phyloP scores from a whole-genome alignment of 2,329 filamentous ascomycete species.

The Diplodia seriata region DNA sequence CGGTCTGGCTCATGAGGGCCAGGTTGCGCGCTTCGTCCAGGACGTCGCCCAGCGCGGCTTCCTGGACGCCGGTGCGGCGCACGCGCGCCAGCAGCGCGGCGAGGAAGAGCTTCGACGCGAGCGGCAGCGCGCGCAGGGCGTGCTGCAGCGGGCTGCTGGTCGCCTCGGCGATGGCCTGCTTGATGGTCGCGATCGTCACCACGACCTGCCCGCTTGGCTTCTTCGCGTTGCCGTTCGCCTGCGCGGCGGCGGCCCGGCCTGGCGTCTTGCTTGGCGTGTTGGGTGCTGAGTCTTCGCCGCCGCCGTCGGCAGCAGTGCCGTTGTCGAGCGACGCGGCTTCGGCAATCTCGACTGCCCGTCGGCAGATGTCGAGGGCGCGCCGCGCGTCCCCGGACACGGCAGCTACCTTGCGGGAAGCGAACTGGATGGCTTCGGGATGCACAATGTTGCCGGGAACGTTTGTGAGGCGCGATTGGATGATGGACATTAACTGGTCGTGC shows the following conservation, averaged over 20 bases:
- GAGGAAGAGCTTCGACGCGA: slow-evolving; percentile 84
- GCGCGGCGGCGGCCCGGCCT: slow-evolving; percentile 11
- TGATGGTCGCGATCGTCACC: slow-evolving; percentile 94
- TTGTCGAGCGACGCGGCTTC: slow-evolving; percentile 68
- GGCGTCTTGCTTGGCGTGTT: slow-evolving; percentile 68
- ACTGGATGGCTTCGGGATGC: slow-evolving; percentile 91
- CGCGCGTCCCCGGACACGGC: slow-evolving; percentile 94
- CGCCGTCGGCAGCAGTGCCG: slow-evolving; percentile 43
- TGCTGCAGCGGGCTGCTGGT: slow-evolving; percentile 92
- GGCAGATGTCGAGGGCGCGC: slow-evolving; percentile 91
- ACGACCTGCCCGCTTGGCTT: not conserved
- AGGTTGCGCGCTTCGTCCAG: slow-evolving; percentile 83
- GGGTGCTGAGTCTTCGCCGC: slow-evolving; percentile 50
- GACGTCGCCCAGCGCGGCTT: slow-evolving; percentile 88
- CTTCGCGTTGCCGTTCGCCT: not conserved
- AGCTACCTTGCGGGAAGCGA: slow-evolving; percentile 94
- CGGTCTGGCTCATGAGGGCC: slow-evolving; percentile 65
- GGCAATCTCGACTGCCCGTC: slow-evolving; percentile 91
- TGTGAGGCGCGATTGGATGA: slow-evolving; percentile 91
- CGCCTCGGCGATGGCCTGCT: slow-evolving; percentile 92
- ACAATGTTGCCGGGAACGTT: slow-evolving; percentile 90
- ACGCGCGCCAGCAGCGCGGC: slow-evolving; percentile 80
- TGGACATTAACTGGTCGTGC: slow-evolving; percentile 95
- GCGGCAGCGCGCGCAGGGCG: slow-evolving; percentile 80
- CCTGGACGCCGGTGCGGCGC: slow-evolving; percentile 81